A percentile compares a stretch with the other conserved stretches of the same genome.
phyloP scores from a whole-genome alignment of 208 protist genomes.

The Zelonia costaricensis region DNA sequence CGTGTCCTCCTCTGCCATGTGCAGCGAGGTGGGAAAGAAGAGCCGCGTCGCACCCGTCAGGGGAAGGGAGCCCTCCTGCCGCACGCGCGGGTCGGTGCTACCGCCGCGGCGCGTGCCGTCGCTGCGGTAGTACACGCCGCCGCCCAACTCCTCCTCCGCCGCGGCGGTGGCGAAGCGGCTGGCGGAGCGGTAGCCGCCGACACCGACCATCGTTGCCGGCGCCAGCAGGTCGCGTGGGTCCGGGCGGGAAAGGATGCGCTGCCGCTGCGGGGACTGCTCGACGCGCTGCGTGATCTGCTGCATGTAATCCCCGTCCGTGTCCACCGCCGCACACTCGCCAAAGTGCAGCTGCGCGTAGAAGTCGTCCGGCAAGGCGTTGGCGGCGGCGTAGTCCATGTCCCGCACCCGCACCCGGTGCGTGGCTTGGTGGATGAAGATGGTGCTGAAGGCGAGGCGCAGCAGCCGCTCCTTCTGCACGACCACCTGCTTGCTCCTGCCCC shows the following conservation, averaged over 20 bases:
- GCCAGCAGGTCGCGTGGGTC: constrained; percentile 31
- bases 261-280: constrained; percentile 67
- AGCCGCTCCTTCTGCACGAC: constrained; percentile 38
- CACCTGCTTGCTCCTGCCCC: constrained; percentile 16
- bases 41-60: constrained; percentile 35
- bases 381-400: constrained; percentile 73
- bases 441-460: constrained; percentile 78
- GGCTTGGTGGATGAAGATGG: constrained; percentile 71
- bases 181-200: constrained; percentile 13
- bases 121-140: constrained; percentile 64
- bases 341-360: constrained; percentile 78
- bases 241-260: constrained; percentile 42
- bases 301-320: constrained; percentile 50
- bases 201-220: neutral
- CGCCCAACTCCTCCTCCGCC: constrained; percentile 18
- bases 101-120: constrained; percentile 34
- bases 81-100: constrained; percentile 20
- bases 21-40: constrained; percentile 42
- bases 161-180: constrained; percentile 14
- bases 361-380: constrained; percentile 52
- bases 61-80: constrained; percentile 25
- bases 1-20: constrained; percentile 54
- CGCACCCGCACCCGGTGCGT: constrained; percentile 54
- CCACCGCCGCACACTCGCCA: constrained; percentile 23
- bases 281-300: constrained; percentile 55